A percentile compares a stretch with the other conserved stretches of the same genome.
These are phyloP conservation scores for Cylindricascospora bacillispora DNA, from an alignment of 1,139 yeast species.

Conservation along the genomic window DNA sequence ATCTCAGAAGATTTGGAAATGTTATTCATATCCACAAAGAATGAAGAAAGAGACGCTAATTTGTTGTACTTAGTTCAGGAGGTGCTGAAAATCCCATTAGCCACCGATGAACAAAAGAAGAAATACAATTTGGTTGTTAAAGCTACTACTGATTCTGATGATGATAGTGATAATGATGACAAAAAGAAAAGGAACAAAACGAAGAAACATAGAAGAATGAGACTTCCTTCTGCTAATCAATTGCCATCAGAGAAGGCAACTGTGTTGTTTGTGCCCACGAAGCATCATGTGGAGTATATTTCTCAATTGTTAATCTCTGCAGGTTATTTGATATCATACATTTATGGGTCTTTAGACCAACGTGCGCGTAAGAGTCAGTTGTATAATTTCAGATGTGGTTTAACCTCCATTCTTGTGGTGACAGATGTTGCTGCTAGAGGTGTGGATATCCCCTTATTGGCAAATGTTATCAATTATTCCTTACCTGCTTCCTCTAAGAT, in stretches of 20 bases:
- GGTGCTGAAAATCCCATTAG: constrained; percentile 74
- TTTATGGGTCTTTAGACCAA: constrained; percentile 92
- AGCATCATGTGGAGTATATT: constrained; percentile 93
- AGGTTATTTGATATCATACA: constrained; percentile 79
- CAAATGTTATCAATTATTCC: constrained; percentile 84
- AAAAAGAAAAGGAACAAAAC: constrained; percentile 28
- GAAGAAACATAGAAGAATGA: constrained; percentile 35
- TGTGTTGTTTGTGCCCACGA: constrained; percentile 88
- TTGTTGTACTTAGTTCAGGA: constrained; percentile 64
- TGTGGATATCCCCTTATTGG: constrained; percentile 93
- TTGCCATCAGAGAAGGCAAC: constrained; percentile 80
- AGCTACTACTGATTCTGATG: constrained; percentile 38
- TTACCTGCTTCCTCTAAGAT: constrained; percentile 88
- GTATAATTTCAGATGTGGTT: constrained; percentile 71
- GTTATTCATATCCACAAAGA: constrained; percentile 74
- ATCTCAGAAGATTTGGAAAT: constrained; percentile 83
- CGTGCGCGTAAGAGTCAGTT: constrained; percentile 87
- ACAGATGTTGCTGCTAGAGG: constrained; percentile 99
- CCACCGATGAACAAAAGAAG: constrained; percentile 50
- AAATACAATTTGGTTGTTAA: constrained; percentile 30
- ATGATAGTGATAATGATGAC: constrained; percentile 32
- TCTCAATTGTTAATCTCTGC: constrained; percentile 54
- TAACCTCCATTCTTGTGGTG: constrained; percentile 74
- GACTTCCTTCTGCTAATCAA: constrained; percentile 66
- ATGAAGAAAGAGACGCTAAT: constrained; percentile 83